A percentile compares a stretch with the other conserved stretches of the same genome.
These are phyloP conservation scores for Aurantiochytrium sp. DNA, from an alignment of 108 stramenopile genomes.

Conservation along the genomic window DNA sequence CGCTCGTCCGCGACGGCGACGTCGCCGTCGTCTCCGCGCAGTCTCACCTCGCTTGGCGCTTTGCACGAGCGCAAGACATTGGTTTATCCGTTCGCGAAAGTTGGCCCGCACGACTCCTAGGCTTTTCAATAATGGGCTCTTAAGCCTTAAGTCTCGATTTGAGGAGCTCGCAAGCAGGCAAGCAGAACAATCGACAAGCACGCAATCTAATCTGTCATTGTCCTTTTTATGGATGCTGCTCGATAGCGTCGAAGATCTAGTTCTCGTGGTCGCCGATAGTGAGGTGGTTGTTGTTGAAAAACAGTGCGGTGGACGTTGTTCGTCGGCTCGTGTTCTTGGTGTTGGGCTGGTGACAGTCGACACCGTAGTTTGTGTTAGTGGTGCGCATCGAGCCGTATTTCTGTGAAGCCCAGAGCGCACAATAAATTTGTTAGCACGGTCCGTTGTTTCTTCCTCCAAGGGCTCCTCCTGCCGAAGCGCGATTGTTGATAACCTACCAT, in stretches of 20 bases:
- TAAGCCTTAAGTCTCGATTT: too few relatives aligned
- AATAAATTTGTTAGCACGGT: too few relatives aligned
- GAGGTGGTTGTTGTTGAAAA: constrained; percentile 24
- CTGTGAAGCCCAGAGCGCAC: neutral
- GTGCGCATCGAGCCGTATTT: neutral
- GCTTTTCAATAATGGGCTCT: too few relatives aligned
- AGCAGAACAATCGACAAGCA: too few relatives aligned
- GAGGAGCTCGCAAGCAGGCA: too few relatives aligned
- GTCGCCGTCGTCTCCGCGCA: too few relatives aligned
- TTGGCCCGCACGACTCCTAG: too few relatives aligned
- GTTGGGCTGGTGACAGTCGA: neutral
- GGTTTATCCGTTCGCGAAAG: too few relatives aligned
- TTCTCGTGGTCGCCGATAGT: neutral
- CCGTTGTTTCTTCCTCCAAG: neutral
- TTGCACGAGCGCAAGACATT: too few relatives aligned
- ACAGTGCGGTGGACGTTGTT: neutral
- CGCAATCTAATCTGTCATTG: neutral
- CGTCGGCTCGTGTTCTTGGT: neutral
- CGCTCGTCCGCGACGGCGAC: neutral
- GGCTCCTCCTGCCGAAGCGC: too few relatives aligned
- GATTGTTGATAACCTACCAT: neutral
- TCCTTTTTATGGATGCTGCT: neutral
- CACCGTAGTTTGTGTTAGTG: neutral
- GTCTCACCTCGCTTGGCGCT: too few relatives aligned
- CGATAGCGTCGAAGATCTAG: neutral